Evolutionary conservation across 495 filamentous ascomycete genomes (phyloP).

Genomic region (Daldinia vernicosa): DNA sequence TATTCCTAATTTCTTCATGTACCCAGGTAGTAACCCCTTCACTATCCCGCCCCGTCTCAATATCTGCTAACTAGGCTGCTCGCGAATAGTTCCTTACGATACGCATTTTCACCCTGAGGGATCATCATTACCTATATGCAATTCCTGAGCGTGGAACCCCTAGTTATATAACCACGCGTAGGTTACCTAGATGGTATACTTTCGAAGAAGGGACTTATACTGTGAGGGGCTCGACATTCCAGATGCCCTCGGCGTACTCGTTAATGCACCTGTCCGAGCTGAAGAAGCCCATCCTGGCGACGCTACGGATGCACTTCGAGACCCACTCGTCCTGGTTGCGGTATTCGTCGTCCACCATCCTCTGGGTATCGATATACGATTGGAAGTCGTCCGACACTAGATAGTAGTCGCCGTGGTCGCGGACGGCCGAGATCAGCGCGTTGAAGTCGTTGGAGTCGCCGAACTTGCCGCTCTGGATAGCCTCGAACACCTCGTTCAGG

Average conservation of each 20-base stretch:
- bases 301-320: constrained; percentile 84
- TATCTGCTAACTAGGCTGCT: neutral
- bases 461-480: constrained; percentile 79
- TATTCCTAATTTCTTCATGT: neutral
- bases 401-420: constrained; percentile 96
- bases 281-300: constrained; percentile 97
- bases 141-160: neutral
- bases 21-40: too few relatives aligned
- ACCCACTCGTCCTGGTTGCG: constrained; percentile 91
- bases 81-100: neutral
- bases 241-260: constrained; percentile 97
- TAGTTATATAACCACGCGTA: neutral
- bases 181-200: too few relatives aligned
- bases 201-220: constrained; percentile 21
- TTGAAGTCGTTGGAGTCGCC: constrained; percentile 78
- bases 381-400: constrained; percentile 97
- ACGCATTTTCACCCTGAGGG: neutral
- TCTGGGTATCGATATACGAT: constrained; percentile 89
- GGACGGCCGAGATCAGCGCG: constrained; percentile 82
- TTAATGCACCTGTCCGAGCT: constrained; percentile 94
- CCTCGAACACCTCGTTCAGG: constrained; percentile 81
- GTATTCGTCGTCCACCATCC: constrained; percentile 89
- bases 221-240: constrained; percentile 86
- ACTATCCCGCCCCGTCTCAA: neutral
- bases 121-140: neutral